These are phyloP conservation scores for Colletotrichum sp. DNA, from an alignment of 2,329 filamentous ascomycete species.

Conservation along the genomic window DNA sequence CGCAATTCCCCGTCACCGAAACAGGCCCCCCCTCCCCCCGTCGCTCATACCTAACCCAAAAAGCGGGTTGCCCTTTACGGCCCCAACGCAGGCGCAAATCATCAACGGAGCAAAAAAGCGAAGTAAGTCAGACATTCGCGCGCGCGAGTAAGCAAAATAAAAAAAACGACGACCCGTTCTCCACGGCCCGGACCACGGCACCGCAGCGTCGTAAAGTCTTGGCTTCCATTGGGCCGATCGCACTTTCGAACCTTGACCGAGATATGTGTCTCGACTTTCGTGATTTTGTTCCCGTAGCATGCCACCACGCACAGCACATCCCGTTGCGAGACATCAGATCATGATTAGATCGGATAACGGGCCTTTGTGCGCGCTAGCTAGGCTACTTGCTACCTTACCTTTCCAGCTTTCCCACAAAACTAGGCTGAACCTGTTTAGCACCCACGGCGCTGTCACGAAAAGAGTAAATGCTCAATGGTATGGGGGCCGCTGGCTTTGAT, in stretches of 20 bases:
- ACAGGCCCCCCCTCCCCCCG: neutral
- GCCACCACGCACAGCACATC: neutral
- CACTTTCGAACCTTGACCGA: neutral
- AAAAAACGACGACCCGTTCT: neutral
- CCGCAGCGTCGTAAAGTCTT: neutral
- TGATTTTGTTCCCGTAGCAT: neutral
- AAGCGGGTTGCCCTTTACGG: neutral
- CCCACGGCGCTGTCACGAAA: neutral
- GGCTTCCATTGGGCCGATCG: neutral
- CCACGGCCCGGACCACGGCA: conserved; percentile 5
- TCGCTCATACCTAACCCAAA: neutral
- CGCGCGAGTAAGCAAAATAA: neutral
- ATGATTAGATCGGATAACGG: neutral
- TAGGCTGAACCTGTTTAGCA: neutral
- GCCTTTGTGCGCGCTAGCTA: neutral
- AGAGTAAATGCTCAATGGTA: neutral
- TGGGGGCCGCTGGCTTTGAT: neutral
- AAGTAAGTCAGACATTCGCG: neutral
- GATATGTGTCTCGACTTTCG: neutral
- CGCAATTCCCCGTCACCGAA: neutral
- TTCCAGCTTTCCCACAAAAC: neutral
- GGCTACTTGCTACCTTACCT: neutral
- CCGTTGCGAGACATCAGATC: neutral
- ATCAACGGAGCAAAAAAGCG: neutral
- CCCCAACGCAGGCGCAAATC: neutral